Conservation (phyloP, 148 eudicot genomes). For the Agrostemma githago region DNA sequence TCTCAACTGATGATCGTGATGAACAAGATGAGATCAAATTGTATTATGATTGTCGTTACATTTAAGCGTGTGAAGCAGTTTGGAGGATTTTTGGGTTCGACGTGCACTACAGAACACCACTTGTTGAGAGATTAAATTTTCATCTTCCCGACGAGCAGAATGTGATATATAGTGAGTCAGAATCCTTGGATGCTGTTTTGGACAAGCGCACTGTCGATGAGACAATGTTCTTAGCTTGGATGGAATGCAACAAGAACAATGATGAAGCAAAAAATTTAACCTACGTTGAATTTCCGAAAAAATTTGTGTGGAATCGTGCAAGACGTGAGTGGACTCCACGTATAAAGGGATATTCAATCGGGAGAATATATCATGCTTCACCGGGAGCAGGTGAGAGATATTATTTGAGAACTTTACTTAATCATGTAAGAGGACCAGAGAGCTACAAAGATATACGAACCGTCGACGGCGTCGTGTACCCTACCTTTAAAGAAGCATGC, state of each 20-base stretch:
- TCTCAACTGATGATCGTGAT: neutral
- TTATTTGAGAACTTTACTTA: neutral
- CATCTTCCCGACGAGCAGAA: neutral
- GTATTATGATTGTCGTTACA: neutral
- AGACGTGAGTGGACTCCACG: neutral
- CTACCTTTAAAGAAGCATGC: too few relatives aligned
- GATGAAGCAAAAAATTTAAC: too few relatives aligned
- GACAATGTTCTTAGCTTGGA: too few relatives aligned
- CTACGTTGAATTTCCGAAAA: neutral
- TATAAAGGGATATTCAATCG: neutral
- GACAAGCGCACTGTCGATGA: too few relatives aligned
- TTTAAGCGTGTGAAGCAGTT: neutral
- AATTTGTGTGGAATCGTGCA: neutral
- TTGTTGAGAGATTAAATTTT: neutral
- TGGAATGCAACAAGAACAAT: too few relatives aligned
- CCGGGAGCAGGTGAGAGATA: neutral
- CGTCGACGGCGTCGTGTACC: too few relatives aligned
- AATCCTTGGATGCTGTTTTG: too few relatives aligned
- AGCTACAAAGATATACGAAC: too few relatives aligned
- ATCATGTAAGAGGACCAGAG: neutral
- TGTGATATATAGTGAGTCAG: neutral
- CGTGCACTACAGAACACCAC: neutral
- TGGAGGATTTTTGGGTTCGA: constrained; percentile 1
- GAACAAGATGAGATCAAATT: neutral
- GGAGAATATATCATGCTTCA: neutral